These are phyloP conservation scores for Aspergillus sclerotioniger DNA, from an alignment of 495 filamentous ascomycete species.

Conservation along the genomic window DNA sequence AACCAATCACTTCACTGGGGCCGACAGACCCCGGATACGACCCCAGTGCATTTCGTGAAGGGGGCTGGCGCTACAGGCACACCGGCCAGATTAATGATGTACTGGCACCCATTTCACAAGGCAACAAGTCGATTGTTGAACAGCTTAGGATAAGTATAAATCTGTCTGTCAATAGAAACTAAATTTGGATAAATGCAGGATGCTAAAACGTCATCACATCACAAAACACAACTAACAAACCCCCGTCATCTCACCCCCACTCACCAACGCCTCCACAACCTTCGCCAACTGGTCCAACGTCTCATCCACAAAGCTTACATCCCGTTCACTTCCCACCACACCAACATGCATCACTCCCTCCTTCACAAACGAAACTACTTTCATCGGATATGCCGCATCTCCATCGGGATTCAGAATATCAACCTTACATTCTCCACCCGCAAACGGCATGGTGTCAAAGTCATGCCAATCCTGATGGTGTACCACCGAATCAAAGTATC, in stretches of 20 bases:
- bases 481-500: conserved; percentile 31
- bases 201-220: no score
- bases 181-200: no score
- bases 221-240: neutral
- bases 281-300: conserved; percentile 30
- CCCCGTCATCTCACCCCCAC: neutral
- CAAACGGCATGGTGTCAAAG: conserved; percentile 43
- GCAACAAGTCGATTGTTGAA: no score
- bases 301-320: conserved; percentile 26
- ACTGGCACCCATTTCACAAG: no score
- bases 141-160: no score
- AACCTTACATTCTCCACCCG: conserved; percentile 29
- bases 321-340: conserved; percentile 26
- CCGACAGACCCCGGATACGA: no score
- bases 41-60: no score
- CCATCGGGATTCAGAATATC: conserved; percentile 40
- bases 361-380: conserved; percentile 39
- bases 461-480: conserved; percentile 34
- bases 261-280: conserved; percentile 25
- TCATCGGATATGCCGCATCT: conserved; percentile 36
- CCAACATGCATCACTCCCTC: conserved; percentile 34
- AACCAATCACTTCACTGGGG: no score
- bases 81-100: no score
- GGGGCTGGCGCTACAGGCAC: no score
- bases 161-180: no score